Base-by-base conservation (phyloP, 2,329 filamentous ascomycete genomes). In the Grosmannia clavigera region DNA sequence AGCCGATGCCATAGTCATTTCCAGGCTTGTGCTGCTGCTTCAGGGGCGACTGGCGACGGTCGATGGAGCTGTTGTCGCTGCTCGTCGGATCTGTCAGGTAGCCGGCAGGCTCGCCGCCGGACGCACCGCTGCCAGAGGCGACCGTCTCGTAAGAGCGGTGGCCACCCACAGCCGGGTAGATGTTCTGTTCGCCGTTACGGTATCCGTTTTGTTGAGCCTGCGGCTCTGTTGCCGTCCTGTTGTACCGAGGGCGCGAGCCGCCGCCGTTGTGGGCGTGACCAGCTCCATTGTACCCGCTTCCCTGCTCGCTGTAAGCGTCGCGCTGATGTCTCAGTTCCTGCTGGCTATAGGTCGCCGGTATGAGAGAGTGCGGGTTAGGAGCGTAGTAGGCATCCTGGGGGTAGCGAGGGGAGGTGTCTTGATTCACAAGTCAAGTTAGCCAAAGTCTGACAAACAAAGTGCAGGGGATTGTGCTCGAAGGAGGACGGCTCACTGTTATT, bases 41-140 rank as follows among this genome's bases (percentile, higher is more conserved):
- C 43, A 77, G 75, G 5, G 78, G 76, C 58, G 84, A 81, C 61
- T 78, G 75, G 29, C 85, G 76, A 63, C 90, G 85, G 69, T 96
- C 90, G 66, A 95, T 83, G 1, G 90, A 95, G 74, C 90, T 95
- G 74, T 95, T 95, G 69, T 96, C 88, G 69, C 91, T 96, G 74
- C 88, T 94, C 60, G 81, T 75, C 51, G 89, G 92, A 69, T 96
- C 91, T 62, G 90, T 95, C 65, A 86, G 86, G 71, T 94, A 92
- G 60, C 85, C 86, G 69, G 82, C 85, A 14, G 85, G 85, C 61
- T 96, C 91, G 59, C 76, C 91, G 59, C 76, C 84, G 64, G 86
- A 83, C 66, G 83, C 87, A 57, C 85, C 88, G 68, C 85, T 88
- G 27, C 84, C 87, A 14, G 88, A 90, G 46, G 87, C 87, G 53